A percentile compares a stretch with the other conserved stretches of the same genome.
phyloP scores from a whole-genome alignment of 257 asterid species.

The Dorcoceras hygrometricum region DNA sequence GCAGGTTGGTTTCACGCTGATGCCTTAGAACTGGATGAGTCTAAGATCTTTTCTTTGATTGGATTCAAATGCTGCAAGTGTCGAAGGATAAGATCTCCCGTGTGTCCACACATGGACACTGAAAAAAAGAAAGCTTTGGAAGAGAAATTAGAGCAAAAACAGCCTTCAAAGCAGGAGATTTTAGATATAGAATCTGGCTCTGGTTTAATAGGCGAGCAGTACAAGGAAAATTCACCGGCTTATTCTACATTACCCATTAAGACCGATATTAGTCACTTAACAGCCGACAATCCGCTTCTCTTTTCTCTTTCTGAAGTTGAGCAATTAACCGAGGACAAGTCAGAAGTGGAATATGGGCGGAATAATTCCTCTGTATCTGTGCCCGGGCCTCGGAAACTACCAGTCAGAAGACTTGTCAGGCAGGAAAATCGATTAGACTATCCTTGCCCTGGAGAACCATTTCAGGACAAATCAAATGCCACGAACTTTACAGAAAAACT shows the following conservation, averaged over 20 bases:
- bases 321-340: conserved; percentile 29
- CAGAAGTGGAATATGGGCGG: conserved; percentile 37
- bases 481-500: conserved; percentile 43
- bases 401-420: conserved; percentile 62
- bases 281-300: conserved; percentile 29
- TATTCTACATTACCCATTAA: conserved; percentile 23
- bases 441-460: conserved; percentile 28
- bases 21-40: conserved; percentile 64
- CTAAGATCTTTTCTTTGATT: conserved; percentile 39
- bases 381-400: conserved; percentile 54
- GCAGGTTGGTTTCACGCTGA: conserved; percentile 93
- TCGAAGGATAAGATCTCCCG: conserved; percentile 66
- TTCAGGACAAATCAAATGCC: conserved; percentile 35
- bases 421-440: conserved; percentile 36
- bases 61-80: conserved; percentile 88
- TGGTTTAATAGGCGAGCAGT: conserved; percentile 25
- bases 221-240: conserved; percentile 24
- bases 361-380: conserved; percentile 29
- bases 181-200: conserved; percentile 28
- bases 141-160: conserved; percentile 33
- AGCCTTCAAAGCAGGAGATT: conserved; percentile 33
- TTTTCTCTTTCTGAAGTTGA: conserved; percentile 34
- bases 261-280: conserved; percentile 25
- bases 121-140: conserved; percentile 34
- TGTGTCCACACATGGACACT: conserved; percentile 55